These are phyloP conservation scores for Tetracladium marchalianum DNA, from an alignment of 495 filamentous ascomycete genomes.

Conservation along the genomic window DNA sequence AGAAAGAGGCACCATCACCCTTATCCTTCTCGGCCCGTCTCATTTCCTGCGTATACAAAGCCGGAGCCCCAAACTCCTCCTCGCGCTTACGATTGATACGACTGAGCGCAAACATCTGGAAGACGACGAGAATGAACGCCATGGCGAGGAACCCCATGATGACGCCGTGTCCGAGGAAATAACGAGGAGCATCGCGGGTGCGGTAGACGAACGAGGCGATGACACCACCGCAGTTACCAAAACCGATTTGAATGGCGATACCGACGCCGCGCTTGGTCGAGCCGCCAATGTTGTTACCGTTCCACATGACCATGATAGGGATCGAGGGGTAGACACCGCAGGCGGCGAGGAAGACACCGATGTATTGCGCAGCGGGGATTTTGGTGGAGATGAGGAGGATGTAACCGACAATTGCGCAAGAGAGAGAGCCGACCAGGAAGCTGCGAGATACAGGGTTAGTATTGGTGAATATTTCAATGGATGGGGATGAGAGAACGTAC, in stretches of 20 bases:
- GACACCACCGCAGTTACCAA: constrained; percentile 64
- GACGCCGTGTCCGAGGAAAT: constrained; percentile 24
- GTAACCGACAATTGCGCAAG: constrained; percentile 49
- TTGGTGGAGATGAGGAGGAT: constrained; percentile 48
- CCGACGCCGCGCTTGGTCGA: constrained; percentile 69
- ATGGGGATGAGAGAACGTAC: no score
- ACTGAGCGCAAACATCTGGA: constrained; percentile 9
- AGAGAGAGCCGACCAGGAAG: constrained; percentile 45
- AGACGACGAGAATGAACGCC: constrained; percentile 5
- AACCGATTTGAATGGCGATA: constrained; percentile 72
- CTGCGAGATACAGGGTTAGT: constrained; percentile 3
- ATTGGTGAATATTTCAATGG: no score
- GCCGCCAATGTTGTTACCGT: constrained; percentile 71
- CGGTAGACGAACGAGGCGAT: constrained; percentile 60
- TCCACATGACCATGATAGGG: constrained; percentile 68
- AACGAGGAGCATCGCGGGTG: constrained; percentile 44
- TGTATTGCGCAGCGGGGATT: constrained; percentile 54
- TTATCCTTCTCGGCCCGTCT: constrained; percentile 7
- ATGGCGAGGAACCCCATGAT: constrained; percentile 20
- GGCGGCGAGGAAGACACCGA: constrained; percentile 61
- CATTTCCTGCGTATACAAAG: constrained; percentile 7
- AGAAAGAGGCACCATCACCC: constrained; percentile 11
- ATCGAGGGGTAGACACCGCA: constrained; percentile 68
- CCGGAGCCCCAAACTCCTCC: background rate
- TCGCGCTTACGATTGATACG: constrained; percentile 9